Conservation (phyloP, 768 basidiomycete species). For the Leccinum longicurvipes region DNA sequence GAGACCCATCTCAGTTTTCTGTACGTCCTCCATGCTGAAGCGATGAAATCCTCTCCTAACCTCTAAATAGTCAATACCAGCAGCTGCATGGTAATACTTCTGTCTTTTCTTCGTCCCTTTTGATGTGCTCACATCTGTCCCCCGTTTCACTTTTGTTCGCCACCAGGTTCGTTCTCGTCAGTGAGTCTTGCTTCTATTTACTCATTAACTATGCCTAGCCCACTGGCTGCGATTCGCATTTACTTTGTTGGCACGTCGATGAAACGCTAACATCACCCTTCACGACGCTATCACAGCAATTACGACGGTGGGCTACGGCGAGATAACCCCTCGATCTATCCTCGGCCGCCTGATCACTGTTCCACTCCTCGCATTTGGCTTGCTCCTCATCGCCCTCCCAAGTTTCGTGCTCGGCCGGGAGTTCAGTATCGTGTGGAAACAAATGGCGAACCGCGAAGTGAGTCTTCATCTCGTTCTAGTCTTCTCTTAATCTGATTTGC, state of each 20-base stretch:
- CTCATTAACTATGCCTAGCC: not conserved
- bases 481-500: not conserved
- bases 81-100: constrained; percentile 66
- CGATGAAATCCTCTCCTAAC: not conserved
- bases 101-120: not conserved
- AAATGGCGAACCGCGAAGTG: constrained; percentile 56
- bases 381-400: constrained; percentile 86
- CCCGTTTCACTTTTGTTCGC: not conserved
- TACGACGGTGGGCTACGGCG: constrained; percentile 88
- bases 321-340: constrained; percentile 85
- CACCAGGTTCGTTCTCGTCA: constrained; percentile 68
- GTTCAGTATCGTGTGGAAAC: constrained; percentile 88
- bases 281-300: constrained; percentile 50
- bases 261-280: not conserved
- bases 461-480: constrained; percentile 3
- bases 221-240: not conserved
- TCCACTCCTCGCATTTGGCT: constrained; percentile 82
- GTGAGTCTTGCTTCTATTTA: constrained; percentile 41
- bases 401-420: constrained; percentile 90
- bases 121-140: not conserved
- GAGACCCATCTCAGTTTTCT: constrained; percentile 76
- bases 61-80: constrained; percentile 57
- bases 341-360: constrained; percentile 84
- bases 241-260: not conserved
- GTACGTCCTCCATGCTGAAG: constrained; percentile 36